Evolutionary conservation across 495 filamentous ascomycete genomes (phyloP), one percentile per base, ranked within the genome.

Genomic region (Penicillium diatomitis): DNA sequence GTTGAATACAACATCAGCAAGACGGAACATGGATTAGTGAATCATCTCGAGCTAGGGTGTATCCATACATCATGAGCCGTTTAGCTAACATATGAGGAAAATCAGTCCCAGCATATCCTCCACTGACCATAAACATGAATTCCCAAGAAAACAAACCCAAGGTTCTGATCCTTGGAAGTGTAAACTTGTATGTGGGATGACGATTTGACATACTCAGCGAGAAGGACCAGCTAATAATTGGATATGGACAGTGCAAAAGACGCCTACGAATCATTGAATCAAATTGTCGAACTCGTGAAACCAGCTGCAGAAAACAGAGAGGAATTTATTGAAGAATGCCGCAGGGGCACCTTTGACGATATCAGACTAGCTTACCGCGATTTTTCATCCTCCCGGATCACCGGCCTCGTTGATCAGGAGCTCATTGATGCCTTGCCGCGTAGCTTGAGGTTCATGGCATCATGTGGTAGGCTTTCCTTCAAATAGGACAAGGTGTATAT

Each of bases 301-400:
- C 68, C 78, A 6, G 60, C 58, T 44, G 65, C 79, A 27, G 73
- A 58, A n/a, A 84, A 71, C 60, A 80, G 81, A 54, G 60, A 63
- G 36, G 77, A 84, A 11, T 96, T 97, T 64, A 63, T 95, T 32
- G 57, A 80, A 41, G 87, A 95, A 71, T 86, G 82, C 56, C 68
- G 68, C 33, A 74, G 77, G 31, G 88, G 87, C 28, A 74, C 77
- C 20, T 76, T 92, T 44, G 75, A 86, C 53, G 83, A 76, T 32
- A 78, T 86, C 12, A 60, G 79, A 11, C 86, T 77, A 8, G 75
- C 77, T 39, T 96, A 90, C 69, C 79, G 91, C 8, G 95, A 87
- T 27, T 90, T 95, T 57, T 62, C 57, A 32, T 89, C 84, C 39
- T 69, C 78, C 20, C 41, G 51, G 0, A 68, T 85, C 50, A 94